phyloP scores from a whole-genome alignment of 2,329 filamentous ascomycete species.

The Nigrospora oryzae region DNA sequence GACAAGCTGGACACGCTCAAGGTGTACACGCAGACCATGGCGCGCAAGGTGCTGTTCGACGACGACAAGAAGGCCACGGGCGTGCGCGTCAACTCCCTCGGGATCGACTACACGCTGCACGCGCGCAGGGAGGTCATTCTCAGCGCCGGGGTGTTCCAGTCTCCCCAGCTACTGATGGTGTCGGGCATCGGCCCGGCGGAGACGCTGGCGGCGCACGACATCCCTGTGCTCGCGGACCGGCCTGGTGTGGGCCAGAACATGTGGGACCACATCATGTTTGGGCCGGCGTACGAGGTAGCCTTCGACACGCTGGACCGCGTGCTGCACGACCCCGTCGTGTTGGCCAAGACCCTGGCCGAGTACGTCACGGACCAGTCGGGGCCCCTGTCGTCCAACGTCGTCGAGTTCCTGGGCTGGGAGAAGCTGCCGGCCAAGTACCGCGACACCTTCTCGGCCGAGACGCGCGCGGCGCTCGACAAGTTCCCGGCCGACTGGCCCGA shows the following conservation, averaged over 20 bases:
- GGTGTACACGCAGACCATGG: slow-evolving; percentile 24
- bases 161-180: slow-evolving; percentile 30
- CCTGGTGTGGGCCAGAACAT: slow-evolving; percentile 6
- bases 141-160: slow-evolving; percentile 27
- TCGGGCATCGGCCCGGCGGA: slow-evolving; percentile 26
- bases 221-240: slow-evolving; percentile 3
- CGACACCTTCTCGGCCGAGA: slow-evolving; percentile 4
- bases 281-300: slow-evolving; percentile 17
- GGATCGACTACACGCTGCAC: slow-evolving; percentile 13
- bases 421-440: slow-evolving; percentile 16
- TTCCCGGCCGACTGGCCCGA: slow-evolving; percentile 22
- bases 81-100: slow-evolving; percentile 12
- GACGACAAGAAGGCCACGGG: slow-evolving; percentile 16
- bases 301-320: slow-evolving; percentile 18
- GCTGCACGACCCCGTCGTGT: slow-evolving; percentile 10
- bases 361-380: slow-evolving; percentile 20
- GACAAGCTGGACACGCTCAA: slow-evolving; percentile 3
- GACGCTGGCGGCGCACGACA: slow-evolving; percentile 1
- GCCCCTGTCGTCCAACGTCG: slow-evolving; percentile 11
- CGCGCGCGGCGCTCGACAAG: slow-evolving; percentile 39
- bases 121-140: slow-evolving; percentile 29
- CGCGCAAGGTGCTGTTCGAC: slow-evolving; percentile 35
- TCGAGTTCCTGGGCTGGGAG: slow-evolving; percentile 18
- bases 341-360: slow-evolving; percentile 19
- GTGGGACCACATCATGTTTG: slow-evolving; percentile 7